Conservation (phyloP, 805 yeast genomes). For the Maudiozyma bulderi region DNA sequence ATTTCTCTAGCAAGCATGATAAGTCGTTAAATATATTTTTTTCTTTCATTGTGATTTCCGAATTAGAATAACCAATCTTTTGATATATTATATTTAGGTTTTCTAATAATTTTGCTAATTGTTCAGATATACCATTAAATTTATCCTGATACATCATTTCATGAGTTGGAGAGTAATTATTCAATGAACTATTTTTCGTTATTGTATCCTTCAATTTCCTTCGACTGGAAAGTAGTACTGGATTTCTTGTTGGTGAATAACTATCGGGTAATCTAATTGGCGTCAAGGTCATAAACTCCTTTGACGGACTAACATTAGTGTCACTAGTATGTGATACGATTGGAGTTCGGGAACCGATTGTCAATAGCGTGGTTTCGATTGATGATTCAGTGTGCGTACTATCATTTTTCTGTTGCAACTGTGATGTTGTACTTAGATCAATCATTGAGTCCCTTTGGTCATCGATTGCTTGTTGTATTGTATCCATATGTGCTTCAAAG, state of each 20-base stretch:
- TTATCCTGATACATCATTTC: constrained; percentile 20
- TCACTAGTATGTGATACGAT: not conserved
- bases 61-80: constrained; percentile 46
- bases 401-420: not conserved
- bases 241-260: constrained; percentile 11
- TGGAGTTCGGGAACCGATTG: not conserved
- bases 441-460: too few species aligned
- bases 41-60: constrained; percentile 41
- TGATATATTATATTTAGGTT: constrained; percentile 40
- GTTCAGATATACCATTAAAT: constrained; percentile 24
- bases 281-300: constrained; percentile 23
- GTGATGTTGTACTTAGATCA: too few species aligned
- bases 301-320: constrained; percentile 2
- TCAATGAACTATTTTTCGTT: not conserved
- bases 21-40: constrained; percentile 40
- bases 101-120: constrained; percentile 26
- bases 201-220: not conserved
- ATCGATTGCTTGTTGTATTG: not conserved
- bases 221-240: not conserved
- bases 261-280: constrained; percentile 19
- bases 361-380: not conserved
- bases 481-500: not conserved
- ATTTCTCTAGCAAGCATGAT: constrained; percentile 40
- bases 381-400: not conserved
- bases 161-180: constrained; percentile 3